phyloP scores from a whole-genome alignment of 2,329 filamentous ascomycete species.

The Colletotrichum salicis region DNA sequence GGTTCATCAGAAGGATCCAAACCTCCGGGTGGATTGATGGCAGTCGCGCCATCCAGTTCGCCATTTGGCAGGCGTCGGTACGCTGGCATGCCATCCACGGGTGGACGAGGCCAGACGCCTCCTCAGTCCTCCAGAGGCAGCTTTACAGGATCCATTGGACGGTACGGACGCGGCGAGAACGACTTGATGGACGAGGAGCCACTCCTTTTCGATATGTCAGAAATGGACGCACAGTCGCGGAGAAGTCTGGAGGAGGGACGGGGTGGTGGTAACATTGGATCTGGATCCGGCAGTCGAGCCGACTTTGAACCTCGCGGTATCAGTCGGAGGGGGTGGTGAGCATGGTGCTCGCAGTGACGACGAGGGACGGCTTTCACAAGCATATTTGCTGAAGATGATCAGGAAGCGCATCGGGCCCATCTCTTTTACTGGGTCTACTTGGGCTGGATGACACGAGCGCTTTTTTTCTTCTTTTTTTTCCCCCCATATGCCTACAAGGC shows the following conservation, averaged over 20 bases:
- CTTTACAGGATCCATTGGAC: slow-evolving; percentile 52
- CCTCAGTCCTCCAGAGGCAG: slow-evolving; percentile 58
- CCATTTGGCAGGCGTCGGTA: slow-evolving; percentile 60
- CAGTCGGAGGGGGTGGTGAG: slow-evolving; percentile 51
- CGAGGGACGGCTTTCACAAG: neutral
- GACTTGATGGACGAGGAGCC: slow-evolving; percentile 73
- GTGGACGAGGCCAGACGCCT: slow-evolving; percentile 53
- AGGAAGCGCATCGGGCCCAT: neutral
- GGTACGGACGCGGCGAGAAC: slow-evolving; percentile 54
- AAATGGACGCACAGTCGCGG: slow-evolving; percentile 70
- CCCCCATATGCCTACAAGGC: neutral
- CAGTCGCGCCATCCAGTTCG: slow-evolving; percentile 52
- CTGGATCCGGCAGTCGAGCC: slow-evolving; percentile 46
- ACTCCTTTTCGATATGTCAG: slow-evolving; percentile 78
- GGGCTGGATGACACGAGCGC: neutral
- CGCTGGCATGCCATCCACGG: slow-evolving; percentile 48
- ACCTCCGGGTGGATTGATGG: slow-evolving; percentile 57
- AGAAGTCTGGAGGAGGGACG: slow-evolving; percentile 68
- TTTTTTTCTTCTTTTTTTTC: neutral
- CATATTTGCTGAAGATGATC: neutral
- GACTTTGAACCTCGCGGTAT: slow-evolving; percentile 52
- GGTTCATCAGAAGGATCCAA: slow-evolving; percentile 56
- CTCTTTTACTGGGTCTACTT: neutral
- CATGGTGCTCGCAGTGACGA: slow-evolving; percentile 1
- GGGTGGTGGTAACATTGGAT: slow-evolving; percentile 51